Base-by-base conservation (phyloP, 164 flowering plant species). In the Aristolochia fimbriata region DNA sequence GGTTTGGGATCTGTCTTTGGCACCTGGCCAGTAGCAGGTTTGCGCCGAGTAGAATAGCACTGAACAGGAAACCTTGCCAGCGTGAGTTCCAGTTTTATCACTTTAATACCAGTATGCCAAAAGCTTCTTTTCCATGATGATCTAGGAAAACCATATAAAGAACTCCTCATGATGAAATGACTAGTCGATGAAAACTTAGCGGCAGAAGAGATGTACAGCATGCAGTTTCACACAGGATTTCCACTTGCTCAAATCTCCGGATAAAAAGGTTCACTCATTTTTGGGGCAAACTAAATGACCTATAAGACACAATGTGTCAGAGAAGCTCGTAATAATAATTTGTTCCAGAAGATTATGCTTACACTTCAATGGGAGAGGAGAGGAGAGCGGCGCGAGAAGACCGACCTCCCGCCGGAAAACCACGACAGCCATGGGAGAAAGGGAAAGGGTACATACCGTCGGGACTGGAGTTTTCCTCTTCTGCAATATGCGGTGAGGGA, bases 151-250 rank as follows among this genome's bases (percentile, higher is more conserved):
- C 64, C 71, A 61, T 58, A 66, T 16, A 63, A 59, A 62, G 71
- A 58, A 65, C 60, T 70, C 64, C 62, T 74, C 9, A 58, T 49
- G 37, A 72, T 47, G 47, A 75, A 55, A 58, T 45, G 63, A 51
- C 61, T 62, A 12, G 76, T 65, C 69, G 68, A 71, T 54, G 76
- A 64, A 37, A 83, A 58, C 61, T 75, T 50, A n/a, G 73, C 71
- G 15, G 82, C 63, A 21, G 71, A 67, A 59, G 77, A 70, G 30
- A 75, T 68, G 31, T 63, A 73, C 51, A 75, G 69, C 73, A 87
- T 75, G 75, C 79, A 75, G 70, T 67, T 81, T 89, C 82, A 83
- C 69, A 72, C 73, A 73, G 48, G 37, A 61, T 68, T 62, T 51
- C 64, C 68, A 61, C 47, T 51, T 19, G 54, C 19, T 64, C 68